Base-by-base conservation (phyloP, 176 grass and related monocot genomes). In the Cymbopogon citratus region DNA sequence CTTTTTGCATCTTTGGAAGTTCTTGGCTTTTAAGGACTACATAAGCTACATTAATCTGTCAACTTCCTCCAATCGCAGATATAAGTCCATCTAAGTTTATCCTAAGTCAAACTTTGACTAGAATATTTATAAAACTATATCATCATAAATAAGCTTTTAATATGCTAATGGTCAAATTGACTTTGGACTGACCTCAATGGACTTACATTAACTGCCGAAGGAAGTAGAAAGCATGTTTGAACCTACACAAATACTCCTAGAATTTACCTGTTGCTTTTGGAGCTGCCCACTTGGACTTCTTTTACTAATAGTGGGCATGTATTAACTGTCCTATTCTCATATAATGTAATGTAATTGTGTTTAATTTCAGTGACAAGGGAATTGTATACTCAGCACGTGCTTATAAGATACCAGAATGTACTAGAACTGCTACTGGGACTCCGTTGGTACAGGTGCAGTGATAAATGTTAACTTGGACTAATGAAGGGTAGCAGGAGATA, bases 381-480 rank as follows among this genome's bases (percentile, higher is more conserved):
- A 87, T 91, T 74, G 96, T 98, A 54, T 98, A 95, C 74, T 98
- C 96, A 67, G 90, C 89, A 43, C 96, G 90, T 82, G 92, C 92
- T 73, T 98, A 98, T 66, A 88, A 88, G 83, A 93, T 95, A 83
- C 90, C 96, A 73, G 92, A 98, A 84, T 98, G 92, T 71, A 95
- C 92, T 54, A 93, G 96, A 87, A 87, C 63, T 69, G 96, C 96
- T 78, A 77, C 87, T 65, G 96, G 96, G 57, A 95, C 89, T 84
- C 92, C 96, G 61, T 80, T 98, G 74, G 83, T 98, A 48, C 96
- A 95, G 92, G 96, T 95, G 87, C 16, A 63, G 59, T 69, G 16
- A 65, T 79, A 57, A 65, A 70, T 44, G 34, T 12, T 84, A 66
- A 48, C 66, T 78, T 38, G 66, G 46, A 26, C 56, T 59, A 60